Conservation (phyloP, 164 flowering plant species). For the Umbilicus rupestris region DNA sequence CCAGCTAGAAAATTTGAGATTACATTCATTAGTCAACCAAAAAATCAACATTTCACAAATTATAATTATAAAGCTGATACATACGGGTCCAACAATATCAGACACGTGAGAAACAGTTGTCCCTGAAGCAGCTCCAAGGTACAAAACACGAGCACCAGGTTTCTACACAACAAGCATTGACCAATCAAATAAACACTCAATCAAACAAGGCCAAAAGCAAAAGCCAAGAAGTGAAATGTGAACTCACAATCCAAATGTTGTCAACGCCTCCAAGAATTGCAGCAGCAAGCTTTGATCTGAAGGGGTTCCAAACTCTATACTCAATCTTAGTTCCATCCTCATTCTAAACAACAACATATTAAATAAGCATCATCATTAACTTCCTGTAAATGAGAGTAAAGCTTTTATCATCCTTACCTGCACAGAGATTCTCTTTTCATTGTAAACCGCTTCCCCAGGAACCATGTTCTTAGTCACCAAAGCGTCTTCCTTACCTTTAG, state of each 20-base stretch:
- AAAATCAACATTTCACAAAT: not conserved
- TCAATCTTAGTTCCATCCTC: slow-evolving; percentile 87
- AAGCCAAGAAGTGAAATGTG: not conserved
- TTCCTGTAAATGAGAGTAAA: not conserved
- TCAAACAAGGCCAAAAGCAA: not conserved
- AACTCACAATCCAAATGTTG: slow-evolving; percentile 76
- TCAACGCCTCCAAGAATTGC: slow-evolving; percentile 93
- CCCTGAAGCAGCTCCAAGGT: slow-evolving; percentile 97
- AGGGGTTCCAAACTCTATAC: slow-evolving; percentile 93
- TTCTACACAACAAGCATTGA: slow-evolving; percentile 25
- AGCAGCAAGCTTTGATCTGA: slow-evolving; percentile 91
- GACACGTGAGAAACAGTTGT: slow-evolving; percentile 98
- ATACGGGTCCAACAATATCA: slow-evolving; percentile 94
- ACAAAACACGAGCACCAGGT: slow-evolving; percentile 86
- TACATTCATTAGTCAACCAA: no score
- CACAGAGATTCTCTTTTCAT: slow-evolving; percentile 77
- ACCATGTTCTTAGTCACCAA: slow-evolving; percentile 88
- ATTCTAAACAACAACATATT: slow-evolving; percentile 34
- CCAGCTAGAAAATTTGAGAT: no score
- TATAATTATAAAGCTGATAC: slow-evolving; percentile 14
- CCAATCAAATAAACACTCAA: not conserved
- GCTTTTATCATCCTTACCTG: slow-evolving; percentile 37
- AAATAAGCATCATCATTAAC: not conserved
- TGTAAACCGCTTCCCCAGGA: slow-evolving; percentile 85
- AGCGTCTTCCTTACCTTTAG: slow-evolving; percentile 90